phyloP scores from a whole-genome alignment of 768 basidiomycete species.

The Pleurotus citrinopileatus region DNA sequence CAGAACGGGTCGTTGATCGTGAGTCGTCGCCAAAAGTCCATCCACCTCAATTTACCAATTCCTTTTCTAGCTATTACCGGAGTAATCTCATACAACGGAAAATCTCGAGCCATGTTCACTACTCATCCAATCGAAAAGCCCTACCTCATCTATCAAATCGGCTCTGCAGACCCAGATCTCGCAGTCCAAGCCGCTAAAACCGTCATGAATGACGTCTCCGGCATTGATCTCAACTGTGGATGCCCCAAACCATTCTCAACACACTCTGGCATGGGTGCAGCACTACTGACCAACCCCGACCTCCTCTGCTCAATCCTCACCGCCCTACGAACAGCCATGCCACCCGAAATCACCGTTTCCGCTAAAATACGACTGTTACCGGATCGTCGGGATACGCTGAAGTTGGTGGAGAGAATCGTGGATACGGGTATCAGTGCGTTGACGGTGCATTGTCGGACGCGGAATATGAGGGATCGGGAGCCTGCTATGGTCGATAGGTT shows the following conservation, averaged over 20 bases:
- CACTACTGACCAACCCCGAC: conserved; percentile 88
- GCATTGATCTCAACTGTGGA: conserved; percentile 96
- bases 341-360: conserved; percentile 80
- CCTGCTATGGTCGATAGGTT: conserved; percentile 76
- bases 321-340: conserved; percentile 69
- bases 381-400: conserved; percentile 82
- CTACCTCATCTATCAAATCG: conserved; percentile 94
- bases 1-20: conserved; percentile 86
- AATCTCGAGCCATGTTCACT: conserved; percentile 82
- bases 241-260: conserved; percentile 97
- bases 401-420: conserved; percentile 85
- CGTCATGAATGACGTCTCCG: conserved; percentile 86
- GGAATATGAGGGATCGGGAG: conserved; percentile 85
- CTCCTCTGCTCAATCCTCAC: conserved; percentile 85
- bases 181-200: conserved; percentile 90
- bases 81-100: conserved; percentile 82
- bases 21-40: conserved; percentile 28
- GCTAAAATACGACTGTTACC: conserved; percentile 92
- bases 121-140: conserved; percentile 95
- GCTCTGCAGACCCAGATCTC: conserved; percentile 83
- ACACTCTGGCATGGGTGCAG: conserved; percentile 94
- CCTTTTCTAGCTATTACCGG: conserved; percentile 67
- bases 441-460: conserved; percentile 94
- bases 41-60: neutral
- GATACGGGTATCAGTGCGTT: conserved; percentile 85